Percentiles rank a stretch among this genome's conserved stretches.
phyloP scores from a whole-genome alignment of 176 grass and related monocot genomes.

The Ananas comosus region DNA sequence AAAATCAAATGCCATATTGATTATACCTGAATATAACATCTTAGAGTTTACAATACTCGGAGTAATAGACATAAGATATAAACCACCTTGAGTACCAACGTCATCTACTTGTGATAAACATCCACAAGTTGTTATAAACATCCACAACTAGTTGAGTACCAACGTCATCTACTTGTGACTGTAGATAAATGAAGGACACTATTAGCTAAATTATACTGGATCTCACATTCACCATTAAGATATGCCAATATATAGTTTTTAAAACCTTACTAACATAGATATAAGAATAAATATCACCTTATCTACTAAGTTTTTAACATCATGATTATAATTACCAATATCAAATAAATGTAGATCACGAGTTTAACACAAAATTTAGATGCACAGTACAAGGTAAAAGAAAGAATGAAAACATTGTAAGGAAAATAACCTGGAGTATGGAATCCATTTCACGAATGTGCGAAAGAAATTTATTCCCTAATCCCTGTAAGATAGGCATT shows the following conservation, averaged over 20 bases:
- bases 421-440: conserved; percentile 68
- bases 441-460: conserved; percentile 99
- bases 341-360: neutral
- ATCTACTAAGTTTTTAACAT: neutral
- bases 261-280: neutral
- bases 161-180: too few relatives aligned
- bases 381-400: neutral
- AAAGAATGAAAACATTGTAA: neutral
- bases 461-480: conserved; percentile 96
- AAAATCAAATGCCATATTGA: too few relatives aligned
- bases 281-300: neutral
- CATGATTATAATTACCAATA: neutral
- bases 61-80: too few relatives aligned
- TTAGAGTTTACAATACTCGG: too few relatives aligned
- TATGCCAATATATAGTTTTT: too few relatives aligned
- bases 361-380: neutral
- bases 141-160: neutral
- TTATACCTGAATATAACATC: too few relatives aligned
- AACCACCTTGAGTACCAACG: too few relatives aligned
- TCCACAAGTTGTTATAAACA: neutral
- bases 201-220: too few relatives aligned
- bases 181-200: too few relatives aligned
- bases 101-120: too few relatives aligned
- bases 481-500: conserved; percentile 40
- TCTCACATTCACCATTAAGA: too few relatives aligned